phyloP scores from a whole-genome alignment of 2,329 filamentous ascomycete species.

The Ophiocordyceps sinensis region DNA sequence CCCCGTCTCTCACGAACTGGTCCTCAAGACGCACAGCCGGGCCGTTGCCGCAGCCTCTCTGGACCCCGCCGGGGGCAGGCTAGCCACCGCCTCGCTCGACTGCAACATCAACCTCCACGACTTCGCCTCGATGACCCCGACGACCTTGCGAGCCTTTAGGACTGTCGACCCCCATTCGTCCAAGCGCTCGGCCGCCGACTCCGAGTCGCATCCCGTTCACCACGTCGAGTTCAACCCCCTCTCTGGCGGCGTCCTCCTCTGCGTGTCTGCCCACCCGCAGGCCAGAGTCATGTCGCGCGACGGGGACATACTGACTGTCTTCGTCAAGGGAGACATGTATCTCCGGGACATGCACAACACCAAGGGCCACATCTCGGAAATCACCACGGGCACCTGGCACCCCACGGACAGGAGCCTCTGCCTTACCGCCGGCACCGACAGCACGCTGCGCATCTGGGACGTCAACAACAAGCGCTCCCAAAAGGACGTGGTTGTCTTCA shows the following conservation, averaged over 20 bases:
- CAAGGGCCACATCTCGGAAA: conserved; percentile 87
- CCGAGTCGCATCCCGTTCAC: conserved; percentile 80
- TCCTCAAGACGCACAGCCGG: conserved; percentile 83
- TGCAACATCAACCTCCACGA: conserved; percentile 88
- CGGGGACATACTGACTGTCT: conserved; percentile 73
- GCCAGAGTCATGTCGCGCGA: conserved; percentile 82
- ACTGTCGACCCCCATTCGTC: conserved; percentile 74
- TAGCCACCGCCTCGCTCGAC: conserved; percentile 85
- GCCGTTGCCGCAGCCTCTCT: conserved; percentile 73
- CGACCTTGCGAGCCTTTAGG: conserved; percentile 86
- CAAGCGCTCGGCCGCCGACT: conserved; percentile 50
- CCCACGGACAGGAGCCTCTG: conserved; percentile 73
- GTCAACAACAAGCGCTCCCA: conserved; percentile 81
- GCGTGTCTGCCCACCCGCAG: conserved; percentile 78
- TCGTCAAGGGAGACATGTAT: conserved; percentile 98
- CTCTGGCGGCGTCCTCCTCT: conserved; percentile 67
- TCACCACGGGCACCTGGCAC: conserved; percentile 83
- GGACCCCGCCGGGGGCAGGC: conserved; percentile 69
- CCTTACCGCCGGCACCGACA: conserved; percentile 86
- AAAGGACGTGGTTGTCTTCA: conserved; percentile 90
- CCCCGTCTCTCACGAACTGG: conserved; percentile 82
- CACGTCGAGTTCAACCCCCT: conserved; percentile 76
- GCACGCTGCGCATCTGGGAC: conserved; percentile 93
- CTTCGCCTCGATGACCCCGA: conserved; percentile 89
- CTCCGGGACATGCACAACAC: conserved; percentile 94